Conservation (phyloP, 2,329 filamentous ascomycete species). For the Sclerotiophoma versabilis region DNA sequence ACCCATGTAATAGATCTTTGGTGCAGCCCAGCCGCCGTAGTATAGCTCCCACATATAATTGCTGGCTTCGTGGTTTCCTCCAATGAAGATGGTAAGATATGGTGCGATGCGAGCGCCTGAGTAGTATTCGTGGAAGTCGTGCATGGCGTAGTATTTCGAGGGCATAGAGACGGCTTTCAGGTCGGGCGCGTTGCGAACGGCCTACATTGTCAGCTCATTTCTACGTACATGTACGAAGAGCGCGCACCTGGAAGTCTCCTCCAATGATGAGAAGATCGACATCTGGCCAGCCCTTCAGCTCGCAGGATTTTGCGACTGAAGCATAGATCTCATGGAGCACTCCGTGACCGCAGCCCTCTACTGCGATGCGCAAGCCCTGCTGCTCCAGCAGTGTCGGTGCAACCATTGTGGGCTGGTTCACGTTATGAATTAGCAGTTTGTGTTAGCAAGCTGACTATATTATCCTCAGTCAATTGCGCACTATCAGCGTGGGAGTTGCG, state of each 20-base stretch:
- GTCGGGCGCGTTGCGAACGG: constrained; percentile 87
- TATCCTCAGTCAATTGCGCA: background rate
- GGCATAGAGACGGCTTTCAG: constrained; percentile 90
- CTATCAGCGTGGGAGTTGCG: background rate
- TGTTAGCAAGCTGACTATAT: background rate
- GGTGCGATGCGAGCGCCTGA: constrained; percentile 78
- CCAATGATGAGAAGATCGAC: constrained; percentile 94
- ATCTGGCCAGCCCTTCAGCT: constrained; percentile 75
- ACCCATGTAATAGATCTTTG: constrained; percentile 96
- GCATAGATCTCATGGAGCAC: constrained; percentile 91
- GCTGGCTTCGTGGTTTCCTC: constrained; percentile 93
- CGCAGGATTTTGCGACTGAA: constrained; percentile 72
- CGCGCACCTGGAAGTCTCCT: constrained; percentile 84
- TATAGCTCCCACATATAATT: constrained; percentile 91
- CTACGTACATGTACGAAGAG: background rate
- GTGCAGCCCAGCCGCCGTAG: constrained; percentile 96
- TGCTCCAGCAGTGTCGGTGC: constrained; percentile 32
- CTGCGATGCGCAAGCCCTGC: constrained; percentile 70
- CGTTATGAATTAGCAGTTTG: background rate
- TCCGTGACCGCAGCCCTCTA: constrained; percentile 93
- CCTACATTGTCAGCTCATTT: constrained; percentile 56
- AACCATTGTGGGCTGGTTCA: constrained; percentile 26
- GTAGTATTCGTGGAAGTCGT: constrained; percentile 96
- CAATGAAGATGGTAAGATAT: constrained; percentile 90
- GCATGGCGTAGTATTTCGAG: constrained; percentile 82